These are phyloP conservation scores for Candida sp. DNA, from an alignment of 1,139 yeast species.

Conservation along the genomic window DNA sequence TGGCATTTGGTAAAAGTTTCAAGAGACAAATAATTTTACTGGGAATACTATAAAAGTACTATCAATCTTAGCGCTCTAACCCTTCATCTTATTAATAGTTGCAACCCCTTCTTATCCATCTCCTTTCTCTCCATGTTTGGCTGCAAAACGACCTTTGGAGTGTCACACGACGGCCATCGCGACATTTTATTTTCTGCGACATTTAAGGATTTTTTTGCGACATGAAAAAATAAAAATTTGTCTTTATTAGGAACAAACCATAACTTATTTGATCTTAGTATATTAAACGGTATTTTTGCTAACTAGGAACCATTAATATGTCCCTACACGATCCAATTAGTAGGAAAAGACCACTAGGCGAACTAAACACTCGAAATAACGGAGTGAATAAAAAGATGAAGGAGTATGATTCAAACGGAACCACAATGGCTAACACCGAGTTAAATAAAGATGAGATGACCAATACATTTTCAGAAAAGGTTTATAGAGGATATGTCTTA, in stretches of 20 bases:
- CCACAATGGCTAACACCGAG: conserved; percentile 5
- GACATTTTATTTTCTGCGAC: background rate
- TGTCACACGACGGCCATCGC: conserved; percentile 1
- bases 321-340: conserved; percentile 26
- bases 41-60: no score
- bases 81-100: no score
- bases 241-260: background rate
- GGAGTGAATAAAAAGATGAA: conserved; percentile 9
- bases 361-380: conserved; percentile 5
- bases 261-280: background rate
- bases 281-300: background rate
- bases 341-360: conserved; percentile 19
- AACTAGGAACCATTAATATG: conserved; percentile 19
- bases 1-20: no score
- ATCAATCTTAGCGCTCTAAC: no score
- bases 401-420: background rate
- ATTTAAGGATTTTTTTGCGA: conserved; percentile 1
- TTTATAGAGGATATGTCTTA: conserved; percentile 62
- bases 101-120: no score
- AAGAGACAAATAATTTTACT: no score
- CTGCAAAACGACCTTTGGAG: background rate
- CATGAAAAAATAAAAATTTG: conserved; percentile 1
- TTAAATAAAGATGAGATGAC: conserved; percentile 4
- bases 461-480: conserved; percentile 43
- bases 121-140: background rate